Evolutionary conservation across 129 eudicot species (phyloP), one percentile per base, ranked within the genome.

Genomic region (Chrysanthemum lavandulifolium): DNA sequence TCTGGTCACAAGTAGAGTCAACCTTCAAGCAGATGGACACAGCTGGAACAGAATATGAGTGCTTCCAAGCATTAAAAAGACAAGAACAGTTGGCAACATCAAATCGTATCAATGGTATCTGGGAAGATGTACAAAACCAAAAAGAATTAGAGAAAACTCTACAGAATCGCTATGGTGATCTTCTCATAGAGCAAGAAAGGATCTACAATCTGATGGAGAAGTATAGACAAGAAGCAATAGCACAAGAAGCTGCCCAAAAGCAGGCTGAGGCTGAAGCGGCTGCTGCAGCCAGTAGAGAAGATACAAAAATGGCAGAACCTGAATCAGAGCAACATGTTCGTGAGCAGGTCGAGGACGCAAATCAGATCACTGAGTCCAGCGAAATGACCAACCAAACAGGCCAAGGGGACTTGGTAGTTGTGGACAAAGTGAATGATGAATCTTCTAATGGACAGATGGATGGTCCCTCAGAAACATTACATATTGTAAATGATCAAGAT

Each of bases 71-170:
- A 70, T 82, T 95, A 70, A 87, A 81, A 58, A 86, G 84, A 70
- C 99, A 95, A 80, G 99, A 95, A 73, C 84, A 84, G 62, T 63
- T 86, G 69, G 91, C 99, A 61, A 88, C 96, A 61, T 73, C 94
- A 18, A 81, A 82, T 52, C 86, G 99, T 81, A 83, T 91, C 48
- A 91, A 86, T 69, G 69, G 79, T 65, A 87, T 95, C 60, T 83
- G 96, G 97, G 96, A 91, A 75, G 97, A 95, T 67, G 56, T 58
- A 11, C 97, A 95, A 84, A 90, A 95, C 78, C 99, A 95, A 75
- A 95, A 91, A 68, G 91, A 86, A 61, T 81, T 95, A 13, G 99
- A 95, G 76, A 88, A 76, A 69, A 80, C 72, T 67, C 63, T 88
- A 51, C 99, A 95, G 82, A 90, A 83, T 57, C 86, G 89, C 2